A percentile compares a stretch with the other conserved stretches of the same genome.
Conservation (phyloP, 805 yeast genomes). For the Candida berthetii region DNA sequence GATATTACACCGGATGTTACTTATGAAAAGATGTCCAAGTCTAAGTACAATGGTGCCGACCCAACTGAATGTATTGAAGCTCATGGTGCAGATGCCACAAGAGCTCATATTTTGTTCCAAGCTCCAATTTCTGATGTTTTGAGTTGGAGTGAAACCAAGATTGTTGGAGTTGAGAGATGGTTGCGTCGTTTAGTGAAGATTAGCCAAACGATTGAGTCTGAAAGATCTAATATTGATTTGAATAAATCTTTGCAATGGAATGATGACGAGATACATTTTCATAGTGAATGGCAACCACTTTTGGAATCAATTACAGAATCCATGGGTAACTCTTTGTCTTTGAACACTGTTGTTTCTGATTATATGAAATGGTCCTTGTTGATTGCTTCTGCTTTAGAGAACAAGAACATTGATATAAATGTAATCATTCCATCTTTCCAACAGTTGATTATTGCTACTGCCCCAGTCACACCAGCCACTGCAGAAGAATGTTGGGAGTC, state of each 20-base stretch:
- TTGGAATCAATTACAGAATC: constrained; percentile 51
- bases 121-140: constrained; percentile 82
- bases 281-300: constrained; percentile 47
- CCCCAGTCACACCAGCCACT: constrained; percentile 79
- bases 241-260: constrained; percentile 11
- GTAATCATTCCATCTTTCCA: constrained; percentile 43
- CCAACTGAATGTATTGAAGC: constrained; percentile 67
- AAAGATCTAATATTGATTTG: neutral
- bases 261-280: constrained; percentile 45
- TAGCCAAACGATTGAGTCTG: neutral
- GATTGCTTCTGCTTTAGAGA: constrained; percentile 32
- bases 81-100: constrained; percentile 90
- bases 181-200: constrained; percentile 44
- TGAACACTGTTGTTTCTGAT: constrained; percentile 86
- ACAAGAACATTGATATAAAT: constrained; percentile 26
- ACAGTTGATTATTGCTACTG: constrained; percentile 52
- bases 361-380: constrained; percentile 76
- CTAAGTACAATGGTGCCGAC: constrained; percentile 91
- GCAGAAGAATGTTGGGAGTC: constrained; percentile 80
- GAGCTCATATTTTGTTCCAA: constrained; percentile 90
- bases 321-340: constrained; percentile 47
- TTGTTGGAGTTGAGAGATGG: constrained; percentile 89
- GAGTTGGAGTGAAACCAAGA: constrained; percentile 87
- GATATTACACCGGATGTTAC: constrained; percentile 49
- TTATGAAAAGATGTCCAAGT: constrained; percentile 94